Percentiles rank a stretch among this genome's conserved stretches.
These are phyloP conservation scores for Cardamine resedifolia DNA, from an alignment of 345 rosid species.

Conservation along the genomic window DNA sequence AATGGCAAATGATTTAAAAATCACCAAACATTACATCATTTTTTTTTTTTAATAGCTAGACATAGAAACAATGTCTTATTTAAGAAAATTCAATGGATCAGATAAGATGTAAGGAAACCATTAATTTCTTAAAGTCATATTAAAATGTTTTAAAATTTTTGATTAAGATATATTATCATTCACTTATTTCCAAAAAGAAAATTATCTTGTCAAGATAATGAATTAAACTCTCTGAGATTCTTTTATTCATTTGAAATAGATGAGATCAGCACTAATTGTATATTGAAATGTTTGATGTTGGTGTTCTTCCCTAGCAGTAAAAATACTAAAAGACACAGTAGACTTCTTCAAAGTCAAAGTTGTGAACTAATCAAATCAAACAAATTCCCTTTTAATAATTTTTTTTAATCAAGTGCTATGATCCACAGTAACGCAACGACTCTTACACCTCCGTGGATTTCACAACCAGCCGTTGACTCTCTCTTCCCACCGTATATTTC, in stretches of 20 bases:
- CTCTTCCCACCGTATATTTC: conserved; percentile 23
- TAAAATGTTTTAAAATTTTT: background rate
- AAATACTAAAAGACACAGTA: conserved; percentile 19
- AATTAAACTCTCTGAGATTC: background rate
- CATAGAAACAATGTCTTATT: no score
- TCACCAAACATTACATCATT: no score
- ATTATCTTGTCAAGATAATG: background rate
- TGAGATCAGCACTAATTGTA: background rate
- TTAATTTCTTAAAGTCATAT: background rate
- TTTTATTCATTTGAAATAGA: background rate
- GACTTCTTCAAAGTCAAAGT: conserved; percentile 36
- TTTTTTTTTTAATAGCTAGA: no score
- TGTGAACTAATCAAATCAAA: conserved; percentile 29
- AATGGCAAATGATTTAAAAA: no score
- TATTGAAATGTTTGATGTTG: background rate
- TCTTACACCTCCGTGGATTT: conserved; percentile 24
- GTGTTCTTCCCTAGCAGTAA: background rate
- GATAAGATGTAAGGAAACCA: background rate
- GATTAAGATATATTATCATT: background rate
- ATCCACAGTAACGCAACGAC: conserved; percentile 30
- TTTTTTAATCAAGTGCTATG: background rate
- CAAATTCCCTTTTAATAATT: background rate
- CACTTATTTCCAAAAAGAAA: background rate
- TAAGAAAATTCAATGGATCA: background rate
- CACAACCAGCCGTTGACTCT: conserved; percentile 34